Percentiles rank a stretch among this genome's conserved stretches.
phyloP scores from a whole-genome alignment of 2,329 filamentous ascomycete species.

The Colletotrichum musicola region DNA sequence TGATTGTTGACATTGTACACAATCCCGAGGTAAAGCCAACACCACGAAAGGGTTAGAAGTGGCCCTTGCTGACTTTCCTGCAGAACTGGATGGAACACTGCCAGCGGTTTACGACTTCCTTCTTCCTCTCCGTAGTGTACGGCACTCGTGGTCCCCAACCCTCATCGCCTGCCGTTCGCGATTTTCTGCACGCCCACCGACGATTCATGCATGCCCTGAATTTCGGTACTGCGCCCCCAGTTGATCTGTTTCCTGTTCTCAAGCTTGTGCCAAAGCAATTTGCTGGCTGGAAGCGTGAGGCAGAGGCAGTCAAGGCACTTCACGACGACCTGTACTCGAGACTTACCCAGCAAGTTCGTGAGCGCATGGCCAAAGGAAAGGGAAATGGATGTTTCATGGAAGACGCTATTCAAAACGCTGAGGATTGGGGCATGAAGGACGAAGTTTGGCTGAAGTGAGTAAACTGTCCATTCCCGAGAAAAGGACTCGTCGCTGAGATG shows the following conservation, averaged over 20 bases:
- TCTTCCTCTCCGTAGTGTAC: neutral
- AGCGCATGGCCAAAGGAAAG: constrained; percentile 2
- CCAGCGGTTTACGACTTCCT: neutral
- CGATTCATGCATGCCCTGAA: neutral
- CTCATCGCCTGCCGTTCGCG: neutral
- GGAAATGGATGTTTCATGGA: neutral
- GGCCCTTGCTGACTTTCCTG: neutral
- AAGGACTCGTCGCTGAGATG: neutral
- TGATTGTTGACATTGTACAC: neutral
- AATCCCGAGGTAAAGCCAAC: neutral
- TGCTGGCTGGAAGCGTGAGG: neutral
- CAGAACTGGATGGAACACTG: constrained; percentile 1
- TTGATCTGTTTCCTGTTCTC: neutral
- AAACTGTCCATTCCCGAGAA: neutral
- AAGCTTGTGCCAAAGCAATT: neutral
- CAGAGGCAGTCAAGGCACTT: neutral
- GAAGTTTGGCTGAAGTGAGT: constrained; percentile 3
- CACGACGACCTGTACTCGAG: neutral
- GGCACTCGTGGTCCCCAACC: neutral
- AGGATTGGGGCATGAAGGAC: neutral
- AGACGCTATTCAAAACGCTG: neutral
- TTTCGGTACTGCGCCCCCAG: neutral
- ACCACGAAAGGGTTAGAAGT: neutral
- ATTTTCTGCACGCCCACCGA: neutral
- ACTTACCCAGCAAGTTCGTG: neutral